Percentiles rank a stretch among this genome's conserved stretches.
These are phyloP conservation scores for Penicillium sp. DNA, from an alignment of 2,329 filamentous ascomycete genomes.

Conservation along the genomic window DNA sequence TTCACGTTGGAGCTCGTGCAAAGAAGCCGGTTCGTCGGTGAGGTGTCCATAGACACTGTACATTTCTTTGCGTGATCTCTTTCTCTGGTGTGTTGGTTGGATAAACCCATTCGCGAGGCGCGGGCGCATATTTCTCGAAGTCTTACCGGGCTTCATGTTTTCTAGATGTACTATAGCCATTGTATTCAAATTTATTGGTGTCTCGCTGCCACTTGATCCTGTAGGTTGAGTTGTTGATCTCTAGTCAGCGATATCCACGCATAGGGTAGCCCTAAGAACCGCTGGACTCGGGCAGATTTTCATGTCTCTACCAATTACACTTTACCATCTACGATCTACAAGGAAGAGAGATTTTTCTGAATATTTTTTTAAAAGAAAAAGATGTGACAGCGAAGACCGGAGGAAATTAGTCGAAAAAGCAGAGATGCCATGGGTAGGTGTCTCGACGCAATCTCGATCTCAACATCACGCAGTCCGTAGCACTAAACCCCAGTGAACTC, in stretches of 20 bases:
- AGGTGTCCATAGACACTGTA: slow-evolving; percentile 17
- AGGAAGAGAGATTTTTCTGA: neutral
- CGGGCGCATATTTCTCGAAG: slow-evolving; percentile 34
- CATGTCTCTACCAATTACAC: neutral
- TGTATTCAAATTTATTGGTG: slow-evolving; percentile 21
- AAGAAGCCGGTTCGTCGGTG: slow-evolving; percentile 23
- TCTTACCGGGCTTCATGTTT: slow-evolving; percentile 25
- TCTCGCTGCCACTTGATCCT: slow-evolving; percentile 12
- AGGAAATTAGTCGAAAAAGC: neutral
- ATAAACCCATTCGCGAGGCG: slow-evolving; percentile 32
- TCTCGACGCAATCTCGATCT: neutral
- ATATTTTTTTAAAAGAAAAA: neutral
- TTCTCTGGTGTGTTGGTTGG: slow-evolving; percentile 21
- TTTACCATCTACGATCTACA: neutral
- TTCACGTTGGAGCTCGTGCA: slow-evolving; percentile 24
- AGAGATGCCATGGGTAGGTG: neutral
- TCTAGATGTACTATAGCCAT: slow-evolving; percentile 30
- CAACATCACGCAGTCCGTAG: neutral
- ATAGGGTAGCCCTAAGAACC: neutral
- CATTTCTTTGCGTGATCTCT: slow-evolving; percentile 21
- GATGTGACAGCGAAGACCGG: neutral
- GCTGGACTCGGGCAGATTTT: neutral
- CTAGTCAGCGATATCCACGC: neutral
- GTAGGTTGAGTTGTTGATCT: neutral
- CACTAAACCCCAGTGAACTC: neutral